Evolutionary conservation across 176 grass and related monocot species (phyloP), one percentile per base, ranked within the genome.

Genomic region (Carex pumila): DNA sequence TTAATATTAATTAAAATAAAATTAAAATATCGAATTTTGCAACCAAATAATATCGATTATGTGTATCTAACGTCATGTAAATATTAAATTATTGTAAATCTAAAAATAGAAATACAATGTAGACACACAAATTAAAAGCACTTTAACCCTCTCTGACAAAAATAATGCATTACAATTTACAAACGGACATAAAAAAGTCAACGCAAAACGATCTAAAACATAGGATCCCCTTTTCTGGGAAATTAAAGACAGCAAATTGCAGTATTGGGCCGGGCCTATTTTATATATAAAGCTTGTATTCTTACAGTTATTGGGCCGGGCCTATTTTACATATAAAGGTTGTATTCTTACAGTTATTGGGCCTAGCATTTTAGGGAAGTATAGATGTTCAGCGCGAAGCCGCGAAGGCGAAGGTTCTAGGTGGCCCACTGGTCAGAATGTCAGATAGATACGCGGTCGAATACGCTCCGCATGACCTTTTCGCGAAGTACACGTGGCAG

Each of bases 401-500:
- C 32, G 32, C 32, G 32, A 34, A 34, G 32, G 32, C 39, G 41
- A 61, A 59, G 49, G 31, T 61, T 61, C 14, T 41, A 61, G 29
- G 61, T 61, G 50, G 56, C 22, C 30, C 55, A 81, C 55, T 21
- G 12, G 29, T 39, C 29, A 25, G 25, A 25, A 25, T 25, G 25
- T 25, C 25, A 58, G 78, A 80, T 2, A 10, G 31, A 39, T 39
- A 39, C 5, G 5, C 5, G 37, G 37, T 39, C 37, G 37, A 39
- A 39, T 39, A 39, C 2, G n/a, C 34, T 47, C 83, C 83, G 64
- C 52, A 12, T 6, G 19, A 31, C 22, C 41, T 65, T 29, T 59
- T 83, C 79, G 5, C 4, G 14, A 29, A 6, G 5, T 3, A 76
- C 87, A 85, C 83, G 65, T 89, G 87, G 76, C 83, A n/a, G 64